These are phyloP conservation scores for Rhododendron griersonianum DNA, from an alignment of 148 eudicot genomes.

Conservation along the genomic window DNA sequence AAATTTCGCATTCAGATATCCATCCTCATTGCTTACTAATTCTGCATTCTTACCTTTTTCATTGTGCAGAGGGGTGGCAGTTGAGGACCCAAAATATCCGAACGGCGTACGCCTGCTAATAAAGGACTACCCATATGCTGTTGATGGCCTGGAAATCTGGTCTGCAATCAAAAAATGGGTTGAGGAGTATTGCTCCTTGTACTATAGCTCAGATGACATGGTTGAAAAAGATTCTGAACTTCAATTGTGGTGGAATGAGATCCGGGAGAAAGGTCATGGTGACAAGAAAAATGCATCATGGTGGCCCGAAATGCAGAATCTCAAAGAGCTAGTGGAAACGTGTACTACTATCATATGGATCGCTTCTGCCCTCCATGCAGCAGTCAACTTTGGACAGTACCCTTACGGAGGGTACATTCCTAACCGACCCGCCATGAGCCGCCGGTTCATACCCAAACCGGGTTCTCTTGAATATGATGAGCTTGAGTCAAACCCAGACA, in stretches of 20 bases:
- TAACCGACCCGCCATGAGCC: constrained; percentile 73
- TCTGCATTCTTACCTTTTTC: neutral
- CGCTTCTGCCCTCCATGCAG: constrained; percentile 87
- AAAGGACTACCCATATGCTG: constrained; percentile 88
- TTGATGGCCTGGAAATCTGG: constrained; percentile 87
- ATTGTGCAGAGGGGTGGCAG: constrained; percentile 75
- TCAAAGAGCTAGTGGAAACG: constrained; percentile 40
- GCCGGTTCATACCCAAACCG: constrained; percentile 61
- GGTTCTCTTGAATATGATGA: constrained; percentile 62
- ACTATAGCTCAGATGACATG: constrained; percentile 47
- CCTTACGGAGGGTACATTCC: constrained; percentile 77
- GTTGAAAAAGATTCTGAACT: constrained; percentile 57
- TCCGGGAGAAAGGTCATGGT: constrained; percentile 64
- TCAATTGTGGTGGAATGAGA: constrained; percentile 76
- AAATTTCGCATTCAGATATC: neutral
- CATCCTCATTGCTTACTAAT: neutral
- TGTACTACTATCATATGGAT: constrained; percentile 78
- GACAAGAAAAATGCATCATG: constrained; percentile 72
- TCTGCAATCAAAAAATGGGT: constrained; percentile 77
- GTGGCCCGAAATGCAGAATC: constrained; percentile 74
- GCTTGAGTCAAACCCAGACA: constrained; percentile 50
- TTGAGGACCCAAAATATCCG: constrained; percentile 49
- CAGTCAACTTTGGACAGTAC: constrained; percentile 82
- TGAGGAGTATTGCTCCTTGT: constrained; percentile 52
- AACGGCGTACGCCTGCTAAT: constrained; percentile 60